Evolutionary conservation across 2,329 filamentous ascomycete species (phyloP).

Genomic region (Metarhizium rileyi): DNA sequence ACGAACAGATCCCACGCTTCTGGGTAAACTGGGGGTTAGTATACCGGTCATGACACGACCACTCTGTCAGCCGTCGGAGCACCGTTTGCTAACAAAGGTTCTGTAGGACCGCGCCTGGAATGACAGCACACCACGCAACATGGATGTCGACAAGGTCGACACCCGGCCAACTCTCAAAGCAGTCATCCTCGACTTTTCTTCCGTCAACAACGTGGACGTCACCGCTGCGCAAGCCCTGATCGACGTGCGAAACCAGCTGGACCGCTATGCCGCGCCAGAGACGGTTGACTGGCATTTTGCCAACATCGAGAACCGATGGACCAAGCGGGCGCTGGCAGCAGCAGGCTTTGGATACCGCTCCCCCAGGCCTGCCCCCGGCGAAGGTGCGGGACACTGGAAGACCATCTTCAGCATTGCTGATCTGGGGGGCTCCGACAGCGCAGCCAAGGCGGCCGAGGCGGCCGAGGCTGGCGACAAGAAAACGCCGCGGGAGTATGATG

Average conservation of each 20-base stretch:
- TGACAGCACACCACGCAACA: slow-evolving; percentile 34
- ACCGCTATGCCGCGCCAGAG: slow-evolving; percentile 37
- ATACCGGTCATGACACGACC: not conserved
- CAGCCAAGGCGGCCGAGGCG: slow-evolving; percentile 33
- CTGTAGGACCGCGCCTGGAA: slow-evolving; percentile 46
- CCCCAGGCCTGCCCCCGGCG: slow-evolving; percentile 14
- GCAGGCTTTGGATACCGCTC: slow-evolving; percentile 41
- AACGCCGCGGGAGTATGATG: slow-evolving; percentile 15
- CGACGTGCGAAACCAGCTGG: slow-evolving; percentile 43
- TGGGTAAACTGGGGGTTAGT: slow-evolving; percentile 38
- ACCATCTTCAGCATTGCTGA: slow-evolving; percentile 91
- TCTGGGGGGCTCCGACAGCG: slow-evolving; percentile 62
- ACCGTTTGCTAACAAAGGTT: slow-evolving; percentile 7
- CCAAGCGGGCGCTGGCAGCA: slow-evolving; percentile 42
- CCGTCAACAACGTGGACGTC: slow-evolving; percentile 46
- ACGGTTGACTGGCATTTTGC: slow-evolving; percentile 42
- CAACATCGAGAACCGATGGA: slow-evolving; percentile 44
- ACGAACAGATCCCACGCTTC: slow-evolving; percentile 30
- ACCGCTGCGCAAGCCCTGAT: slow-evolving; percentile 44
- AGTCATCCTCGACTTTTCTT: slow-evolving; percentile 45
- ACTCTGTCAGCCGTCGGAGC: not conserved
- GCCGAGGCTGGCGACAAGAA: slow-evolving; percentile 49
- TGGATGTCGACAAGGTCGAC: slow-evolving; percentile 20
- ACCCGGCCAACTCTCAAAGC: slow-evolving; percentile 41
- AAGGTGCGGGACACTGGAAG: slow-evolving; percentile 36